Evolutionary conservation across 1,284 basidiomycete genomes (phyloP).

Genomic region (Porogramme epimiltina): DNA sequence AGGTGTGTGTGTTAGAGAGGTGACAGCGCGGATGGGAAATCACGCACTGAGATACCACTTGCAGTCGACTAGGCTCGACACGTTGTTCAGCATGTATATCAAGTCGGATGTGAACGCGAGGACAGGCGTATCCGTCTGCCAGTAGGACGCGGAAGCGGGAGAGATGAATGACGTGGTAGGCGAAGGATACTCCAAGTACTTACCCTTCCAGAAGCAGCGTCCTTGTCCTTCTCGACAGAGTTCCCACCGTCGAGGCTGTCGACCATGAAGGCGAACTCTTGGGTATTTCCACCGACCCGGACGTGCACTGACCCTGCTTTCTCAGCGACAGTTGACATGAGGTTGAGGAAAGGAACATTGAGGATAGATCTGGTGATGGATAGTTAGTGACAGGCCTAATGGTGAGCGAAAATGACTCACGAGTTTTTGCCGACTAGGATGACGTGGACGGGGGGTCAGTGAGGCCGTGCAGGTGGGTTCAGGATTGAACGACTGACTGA

Average conservation of each 20-base stretch:
- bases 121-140: conserved; percentile 21
- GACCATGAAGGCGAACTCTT: conserved; percentile 57
- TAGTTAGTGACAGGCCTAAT: conserved; percentile 44
- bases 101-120: conserved; percentile 42
- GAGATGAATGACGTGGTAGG: conserved; percentile 19
- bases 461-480: no score
- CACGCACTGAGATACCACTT: conserved; percentile 43
- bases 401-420: conserved; percentile 46
- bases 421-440: conserved; percentile 52
- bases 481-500: conserved; percentile 46
- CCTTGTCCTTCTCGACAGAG: conserved; percentile 50
- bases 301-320: conserved; percentile 55
- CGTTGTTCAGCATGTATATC: conserved; percentile 43
- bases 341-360: conserved; percentile 70
- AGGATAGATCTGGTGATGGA: conserved; percentile 43
- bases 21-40: neutral
- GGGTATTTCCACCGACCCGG: conserved; percentile 74
- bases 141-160: neutral
- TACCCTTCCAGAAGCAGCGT: conserved; percentile 43
- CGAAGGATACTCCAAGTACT: no score
- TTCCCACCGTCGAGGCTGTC: conserved; percentile 44
- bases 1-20: conserved; percentile 13
- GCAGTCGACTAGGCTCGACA: conserved; percentile 38
- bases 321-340: conserved; percentile 61
- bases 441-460: neutral